phyloP scores from a whole-genome alignment of 2,329 filamentous ascomycete species.

The Cryoendolithus antarcticus region DNA sequence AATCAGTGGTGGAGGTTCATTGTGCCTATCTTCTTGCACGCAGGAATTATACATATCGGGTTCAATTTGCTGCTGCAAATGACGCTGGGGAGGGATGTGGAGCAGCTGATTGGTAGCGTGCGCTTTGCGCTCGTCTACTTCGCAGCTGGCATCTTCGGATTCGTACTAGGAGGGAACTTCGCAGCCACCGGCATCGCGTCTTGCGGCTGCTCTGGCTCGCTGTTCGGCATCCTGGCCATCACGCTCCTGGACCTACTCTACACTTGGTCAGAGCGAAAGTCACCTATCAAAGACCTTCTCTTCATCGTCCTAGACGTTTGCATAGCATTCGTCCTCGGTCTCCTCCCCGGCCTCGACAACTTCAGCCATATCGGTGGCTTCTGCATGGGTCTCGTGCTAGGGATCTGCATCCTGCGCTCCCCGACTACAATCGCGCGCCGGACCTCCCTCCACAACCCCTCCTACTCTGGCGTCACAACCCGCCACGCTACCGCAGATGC shows the following conservation, averaged over 20 bases:
- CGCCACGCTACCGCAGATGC: slow-evolving; percentile 8
- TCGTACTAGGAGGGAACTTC: slow-evolving; percentile 89
- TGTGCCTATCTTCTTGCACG: slow-evolving; percentile 86
- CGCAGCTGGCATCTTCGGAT: slow-evolving; percentile 85
- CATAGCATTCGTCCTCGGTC: slow-evolving; percentile 82
- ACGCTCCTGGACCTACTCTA: slow-evolving; percentile 83
- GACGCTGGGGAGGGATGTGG: slow-evolving; percentile 84
- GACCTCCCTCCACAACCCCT: slow-evolving; percentile 6
- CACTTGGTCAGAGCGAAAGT: slow-evolving; percentile 70
- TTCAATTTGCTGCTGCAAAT: slow-evolving; percentile 92
- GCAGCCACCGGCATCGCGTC: slow-evolving; percentile 70
- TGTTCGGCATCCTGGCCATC: slow-evolving; percentile 87
- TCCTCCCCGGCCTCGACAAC: slow-evolving; percentile 89
- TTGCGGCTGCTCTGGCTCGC: slow-evolving; percentile 71
- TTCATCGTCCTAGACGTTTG: slow-evolving; percentile 76
- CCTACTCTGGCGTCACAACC: slow-evolving; percentile 9
- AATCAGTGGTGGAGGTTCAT: slow-evolving; percentile 98
- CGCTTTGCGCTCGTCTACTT: slow-evolving; percentile 87
- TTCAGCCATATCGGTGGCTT: slow-evolving; percentile 97
- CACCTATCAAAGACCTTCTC: slow-evolving; percentile 69
- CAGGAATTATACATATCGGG: slow-evolving; percentile 83
- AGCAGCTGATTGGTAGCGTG: slow-evolving; percentile 74
- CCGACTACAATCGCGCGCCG: slow-evolving; percentile 47
- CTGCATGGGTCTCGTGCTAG: slow-evolving; percentile 77
- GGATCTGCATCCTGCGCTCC: slow-evolving; percentile 77